Base-by-base conservation (phyloP, 345 rosid species). In the Mallotus nudiflorus region DNA sequence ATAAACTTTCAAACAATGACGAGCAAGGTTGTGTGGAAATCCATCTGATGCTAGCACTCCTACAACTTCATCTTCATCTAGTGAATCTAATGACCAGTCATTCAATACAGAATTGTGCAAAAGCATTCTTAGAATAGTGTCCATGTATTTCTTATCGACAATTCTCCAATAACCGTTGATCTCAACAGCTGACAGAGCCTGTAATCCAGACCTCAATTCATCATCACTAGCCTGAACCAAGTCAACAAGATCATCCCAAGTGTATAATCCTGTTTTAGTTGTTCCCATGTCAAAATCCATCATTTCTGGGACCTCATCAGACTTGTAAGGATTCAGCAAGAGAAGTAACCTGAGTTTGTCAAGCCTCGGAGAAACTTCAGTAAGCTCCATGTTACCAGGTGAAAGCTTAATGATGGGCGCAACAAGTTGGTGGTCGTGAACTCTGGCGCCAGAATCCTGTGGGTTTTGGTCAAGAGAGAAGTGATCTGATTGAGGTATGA, bases 81-180 rank as follows among this genome's bases (percentile, higher is more conserved):
- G 89, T 37, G 80, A 82, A 82, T 81, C 69, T 58, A 87, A 62
- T 2, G 84, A 81, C 99, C 97, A 94, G 75, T 84, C 86, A 68
- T 88, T 88, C 78, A 87, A 57, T 6, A 92, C 82, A 4, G 86
- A 82, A 69, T 86, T 94, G 42, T 85, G 87, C 72, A 91, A 66
- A 6, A 94, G 83, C 86, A 87, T 83, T 59, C 81, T 81, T 50
- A 94, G 82, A 71, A 94, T 79, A 69, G 80, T 64, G 69, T 81
- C 96, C 83, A 90, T 75, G 81, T 83, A 90, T 60, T 69, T 80
- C 29, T 89, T 93, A 73, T 89, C 93, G 46, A 94, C 77, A 74
- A 79, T 71, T 65, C 98, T 94, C 98, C 98, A 91, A 54, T 76
- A 87, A 18, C 96, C 97, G 74, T 82, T 86, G 69, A 94, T 89